Evolutionary conservation across 148 eudicot genomes (phyloP).

Genomic region (Arctostaphylos glauca): DNA sequence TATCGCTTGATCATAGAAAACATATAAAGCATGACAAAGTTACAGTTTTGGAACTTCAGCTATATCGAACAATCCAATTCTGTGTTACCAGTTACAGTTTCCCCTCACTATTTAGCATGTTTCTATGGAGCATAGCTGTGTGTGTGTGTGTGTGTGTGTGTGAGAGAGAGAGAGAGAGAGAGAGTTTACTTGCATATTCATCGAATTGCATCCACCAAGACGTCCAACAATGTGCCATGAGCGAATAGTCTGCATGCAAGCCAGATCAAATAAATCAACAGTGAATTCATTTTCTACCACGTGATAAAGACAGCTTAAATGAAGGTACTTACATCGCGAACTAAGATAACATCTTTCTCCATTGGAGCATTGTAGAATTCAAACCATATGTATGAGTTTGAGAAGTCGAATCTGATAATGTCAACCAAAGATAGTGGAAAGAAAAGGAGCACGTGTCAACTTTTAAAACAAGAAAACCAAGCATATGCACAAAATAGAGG

Average conservation of each 20-base stretch:
- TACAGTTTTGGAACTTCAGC: not conserved
- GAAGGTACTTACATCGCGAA: constrained; percentile 75
- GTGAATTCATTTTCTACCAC: not conserved
- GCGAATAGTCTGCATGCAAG: constrained; percentile 61
- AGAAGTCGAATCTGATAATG: constrained; percentile 69
- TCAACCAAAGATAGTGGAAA: not conserved
- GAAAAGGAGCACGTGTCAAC: not conserved
- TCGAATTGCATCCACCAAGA: constrained; percentile 95
- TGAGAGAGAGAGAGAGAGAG: not conserved
- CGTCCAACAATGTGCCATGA: constrained; percentile 97
- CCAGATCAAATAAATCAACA: constrained; percentile 7
- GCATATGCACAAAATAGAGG: not conserved
- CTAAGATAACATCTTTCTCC: constrained; percentile 71
- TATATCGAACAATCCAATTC: not conserved
- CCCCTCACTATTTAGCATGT: too few species aligned
- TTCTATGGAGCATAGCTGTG: too few species aligned
- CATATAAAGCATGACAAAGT: not conserved
- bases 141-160: too few species aligned
- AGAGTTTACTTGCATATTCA: constrained; percentile 90
- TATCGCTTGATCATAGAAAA: not conserved
- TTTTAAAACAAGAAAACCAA: constrained; percentile 9
- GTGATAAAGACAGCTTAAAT: not conserved
- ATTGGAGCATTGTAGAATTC: constrained; percentile 85
- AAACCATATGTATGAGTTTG: constrained; percentile 86
- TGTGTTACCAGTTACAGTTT: too few species aligned